A percentile compares a stretch with the other conserved stretches of the same genome.
Evolutionary conservation across 495 filamentous ascomycete species (phyloP).

Genomic region (Xylaria venustula): DNA sequence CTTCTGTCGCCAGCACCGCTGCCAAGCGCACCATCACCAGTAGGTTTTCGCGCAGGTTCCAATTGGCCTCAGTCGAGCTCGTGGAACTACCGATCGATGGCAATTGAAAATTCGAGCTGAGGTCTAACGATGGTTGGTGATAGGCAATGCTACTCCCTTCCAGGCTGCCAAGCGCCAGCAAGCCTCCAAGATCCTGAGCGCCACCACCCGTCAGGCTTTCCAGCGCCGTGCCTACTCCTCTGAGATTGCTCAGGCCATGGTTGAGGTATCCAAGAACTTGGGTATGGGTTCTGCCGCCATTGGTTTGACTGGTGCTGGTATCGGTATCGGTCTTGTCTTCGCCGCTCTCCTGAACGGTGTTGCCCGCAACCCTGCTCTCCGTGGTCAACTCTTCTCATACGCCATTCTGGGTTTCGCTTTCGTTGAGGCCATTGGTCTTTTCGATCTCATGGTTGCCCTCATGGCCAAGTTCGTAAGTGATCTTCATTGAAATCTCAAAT

Average conservation of each 20-base stretch:
- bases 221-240: constrained; percentile 72
- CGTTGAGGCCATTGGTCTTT: constrained; percentile 90
- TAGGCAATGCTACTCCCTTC: constrained; percentile 50
- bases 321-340: constrained; percentile 92
- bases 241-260: constrained; percentile 80
- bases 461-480: constrained; percentile 71
- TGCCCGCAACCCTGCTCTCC: constrained; percentile 86
- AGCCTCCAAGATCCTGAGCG: constrained; percentile 61
- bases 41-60: constrained; percentile 31
- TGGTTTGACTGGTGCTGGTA: constrained; percentile 87
- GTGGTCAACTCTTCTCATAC: constrained; percentile 89
- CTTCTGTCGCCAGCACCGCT: constrained; percentile 54
- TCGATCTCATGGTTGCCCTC: constrained; percentile 91
- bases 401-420: constrained; percentile 93
- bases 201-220: constrained; percentile 65
- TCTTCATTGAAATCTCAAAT: constrained; percentile 8
- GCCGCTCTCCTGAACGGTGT: constrained; percentile 78
- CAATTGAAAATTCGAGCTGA: constrained; percentile 1
- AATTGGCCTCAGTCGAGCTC: constrained; percentile 11
- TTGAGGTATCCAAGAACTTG: constrained; percentile 82
- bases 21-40: constrained; percentile 69
- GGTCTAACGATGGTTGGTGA: constrained; percentile 26
- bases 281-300: constrained; percentile 85
- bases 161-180: constrained; percentile 69
- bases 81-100: constrained; percentile 5